These are phyloP conservation scores for Talaromyces verruculosus DNA, from an alignment of 2,329 filamentous ascomycete species.

Conservation along the genomic window DNA sequence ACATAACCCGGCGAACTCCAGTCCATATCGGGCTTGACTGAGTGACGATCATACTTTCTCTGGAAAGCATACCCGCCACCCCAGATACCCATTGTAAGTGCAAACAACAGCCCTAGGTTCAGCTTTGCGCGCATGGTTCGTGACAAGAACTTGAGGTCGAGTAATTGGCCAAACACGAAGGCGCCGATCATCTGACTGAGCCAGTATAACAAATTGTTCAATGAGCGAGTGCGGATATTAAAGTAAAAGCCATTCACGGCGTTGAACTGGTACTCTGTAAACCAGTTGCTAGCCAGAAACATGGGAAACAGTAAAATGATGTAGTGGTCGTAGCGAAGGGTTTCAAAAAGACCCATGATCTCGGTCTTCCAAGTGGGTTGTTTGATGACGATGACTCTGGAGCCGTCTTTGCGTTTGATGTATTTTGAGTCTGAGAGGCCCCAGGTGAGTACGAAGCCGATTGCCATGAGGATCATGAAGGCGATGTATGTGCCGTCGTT, in stretches of 20 bases:
- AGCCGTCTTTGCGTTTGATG: conserved; percentile 74
- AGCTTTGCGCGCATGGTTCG: conserved; percentile 68
- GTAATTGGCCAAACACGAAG: conserved; percentile 66
- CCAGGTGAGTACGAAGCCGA: conserved; percentile 69
- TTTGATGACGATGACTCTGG: conserved; percentile 82
- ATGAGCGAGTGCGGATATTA: conserved; percentile 70
- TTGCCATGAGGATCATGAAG: conserved; percentile 78
- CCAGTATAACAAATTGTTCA: conserved; percentile 81
- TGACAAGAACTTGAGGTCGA: conserved; percentile 62
- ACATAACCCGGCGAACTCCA: conserved; percentile 68
- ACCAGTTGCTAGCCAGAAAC: conserved; percentile 78
- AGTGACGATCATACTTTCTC: conserved; percentile 56
- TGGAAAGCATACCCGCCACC: conserved; percentile 80
- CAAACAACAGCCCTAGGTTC: conserved; percentile 62
- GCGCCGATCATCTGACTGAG: conserved; percentile 75
- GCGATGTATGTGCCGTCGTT: conserved; percentile 81
- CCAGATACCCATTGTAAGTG: conserved; percentile 75
- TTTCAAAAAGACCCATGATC: conserved; percentile 71
- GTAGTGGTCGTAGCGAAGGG: conserved; percentile 67
- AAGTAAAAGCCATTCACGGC: conserved; percentile 69
- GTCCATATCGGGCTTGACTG: conserved; percentile 50
- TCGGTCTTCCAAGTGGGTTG: conserved; percentile 84
- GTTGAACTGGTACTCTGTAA: conserved; percentile 78
- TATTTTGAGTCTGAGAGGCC: conserved; percentile 69
- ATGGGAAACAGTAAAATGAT: conserved; percentile 76